Evolutionary conservation across 495 filamentous ascomycete species (phyloP), one percentile per base, ranked within the genome.

Genomic region (Bombardia bombarda): DNA sequence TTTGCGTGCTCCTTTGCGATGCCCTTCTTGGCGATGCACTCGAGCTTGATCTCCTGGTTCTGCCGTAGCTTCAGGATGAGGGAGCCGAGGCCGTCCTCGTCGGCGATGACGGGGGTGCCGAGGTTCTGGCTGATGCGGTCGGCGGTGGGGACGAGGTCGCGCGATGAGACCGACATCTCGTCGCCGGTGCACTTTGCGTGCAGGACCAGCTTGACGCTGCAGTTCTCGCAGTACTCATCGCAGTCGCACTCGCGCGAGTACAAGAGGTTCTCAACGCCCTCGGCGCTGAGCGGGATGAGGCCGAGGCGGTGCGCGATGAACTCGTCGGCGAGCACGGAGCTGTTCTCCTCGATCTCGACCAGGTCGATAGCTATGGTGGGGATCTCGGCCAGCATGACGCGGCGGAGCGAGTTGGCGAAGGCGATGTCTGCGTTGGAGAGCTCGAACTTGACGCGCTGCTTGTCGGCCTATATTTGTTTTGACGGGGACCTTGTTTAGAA

Each of bases 1-100:
- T 98, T 98, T 0, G 93, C 84, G 69, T 98, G 92, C 60, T 98
- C 92, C 72, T 97, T 98, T 3, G 90, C 89, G 45, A 96, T 96
- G 0, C 92, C 92, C 72, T 97, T 97, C 75, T 95, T 96, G 40
- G 89, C 93, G 50, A 96, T 80, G 56, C 90, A 96, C 32, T 80
- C 83, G 60, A 97, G 75, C 60, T 84, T 82, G 40, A 98, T 59
- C 60, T 94, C 86, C 60, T 98, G 93, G 4, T 80, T 84, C 43
- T 86, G 84, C 17, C 89, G 73, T 50, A 98, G 66, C 67, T 96
- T 95, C 58, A 82, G 83, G 52, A 98, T 89, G 43, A 96, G 72
- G 4, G 80, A 72, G 0, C 92, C 92, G 40, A 83, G 74, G 1
- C 80, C 79, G 22, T 90, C 85, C 0, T 82, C 71, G 52, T 98